Conservation (phyloP, 805 yeast species). For the Pichia paraexigua region DNA sequence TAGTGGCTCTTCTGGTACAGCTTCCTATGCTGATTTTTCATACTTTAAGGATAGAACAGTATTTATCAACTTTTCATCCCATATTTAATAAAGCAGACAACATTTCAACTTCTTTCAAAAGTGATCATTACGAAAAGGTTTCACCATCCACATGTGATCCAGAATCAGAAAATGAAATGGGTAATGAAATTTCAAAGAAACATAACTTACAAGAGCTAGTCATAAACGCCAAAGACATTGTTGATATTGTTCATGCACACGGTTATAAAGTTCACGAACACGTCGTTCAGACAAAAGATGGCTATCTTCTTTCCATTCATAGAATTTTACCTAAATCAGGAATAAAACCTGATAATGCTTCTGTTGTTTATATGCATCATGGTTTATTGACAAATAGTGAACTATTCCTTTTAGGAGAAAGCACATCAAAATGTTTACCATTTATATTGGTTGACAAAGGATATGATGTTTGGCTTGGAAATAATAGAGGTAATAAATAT, state of each 20-base stretch:
- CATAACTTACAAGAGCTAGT: slow-evolving; percentile 13
- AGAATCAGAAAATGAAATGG: not conserved
- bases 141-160: not conserved
- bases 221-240: slow-evolving; percentile 24
- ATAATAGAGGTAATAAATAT: slow-evolving; percentile 86
- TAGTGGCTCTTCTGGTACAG: slow-evolving; percentile 14
- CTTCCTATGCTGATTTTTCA: slow-evolving; percentile 19
- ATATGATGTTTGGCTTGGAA: slow-evolving; percentile 92
- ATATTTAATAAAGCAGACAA: slow-evolving; percentile 18
- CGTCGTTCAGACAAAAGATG: slow-evolving; percentile 69
- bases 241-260: slow-evolving; percentile 27
- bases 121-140: not conserved
- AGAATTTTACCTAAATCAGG: slow-evolving; percentile 36
- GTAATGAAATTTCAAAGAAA: not conserved
- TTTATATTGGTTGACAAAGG: slow-evolving; percentile 69
- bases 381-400: slow-evolving; percentile 85
- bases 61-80: slow-evolving; percentile 11
- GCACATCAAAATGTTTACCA: slow-evolving; percentile 49
- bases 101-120: slow-evolving; percentile 9
- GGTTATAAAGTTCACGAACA: slow-evolving; percentile 74
- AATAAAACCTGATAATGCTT: slow-evolving; percentile 4
- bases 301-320: slow-evolving; percentile 71
- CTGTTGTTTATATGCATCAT: slow-evolving; percentile 76
- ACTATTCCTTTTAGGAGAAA: slow-evolving; percentile 41
- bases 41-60: slow-evolving; percentile 16